A percentile compares a stretch with the other conserved stretches of the same genome.
Conservation (phyloP, 306 rosid genomes). For the Acmispon strigosus region DNA sequence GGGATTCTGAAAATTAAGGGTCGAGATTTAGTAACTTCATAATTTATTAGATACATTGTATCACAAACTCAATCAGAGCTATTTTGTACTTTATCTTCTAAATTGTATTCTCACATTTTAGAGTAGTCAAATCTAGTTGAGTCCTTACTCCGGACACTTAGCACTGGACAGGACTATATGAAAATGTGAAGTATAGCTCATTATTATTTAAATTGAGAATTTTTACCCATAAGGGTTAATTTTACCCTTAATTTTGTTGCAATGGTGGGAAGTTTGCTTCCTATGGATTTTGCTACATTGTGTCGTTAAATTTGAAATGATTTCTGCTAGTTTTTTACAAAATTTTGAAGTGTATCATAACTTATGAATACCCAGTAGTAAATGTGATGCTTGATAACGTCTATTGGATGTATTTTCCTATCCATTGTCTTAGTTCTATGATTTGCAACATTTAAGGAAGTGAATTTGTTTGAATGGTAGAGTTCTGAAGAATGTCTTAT, state of each 20-base stretch:
- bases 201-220: background rate
- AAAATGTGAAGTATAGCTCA: background rate
- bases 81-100: too few relatives aligned
- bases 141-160: too few relatives aligned
- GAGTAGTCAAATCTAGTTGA: too few relatives aligned
- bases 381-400: background rate
- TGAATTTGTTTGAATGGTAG: background rate
- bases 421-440: background rate
- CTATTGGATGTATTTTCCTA: background rate
- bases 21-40: too few relatives aligned
- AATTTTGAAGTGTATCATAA: background rate
- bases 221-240: too few relatives aligned
- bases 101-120: too few relatives aligned
- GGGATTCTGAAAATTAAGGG: too few relatives aligned
- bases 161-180: too few relatives aligned
- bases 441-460: background rate
- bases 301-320: background rate
- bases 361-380: background rate
- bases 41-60: too few relatives aligned
- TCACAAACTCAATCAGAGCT: too few relatives aligned
- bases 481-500: background rate
- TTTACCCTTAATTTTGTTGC: background rate
- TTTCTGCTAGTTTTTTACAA: background rate
- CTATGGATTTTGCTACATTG: background rate
- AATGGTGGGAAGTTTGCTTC: background rate